phyloP scores from a whole-genome alignment of 805 yeast species.

The Lipomyces oligophaga region DNA sequence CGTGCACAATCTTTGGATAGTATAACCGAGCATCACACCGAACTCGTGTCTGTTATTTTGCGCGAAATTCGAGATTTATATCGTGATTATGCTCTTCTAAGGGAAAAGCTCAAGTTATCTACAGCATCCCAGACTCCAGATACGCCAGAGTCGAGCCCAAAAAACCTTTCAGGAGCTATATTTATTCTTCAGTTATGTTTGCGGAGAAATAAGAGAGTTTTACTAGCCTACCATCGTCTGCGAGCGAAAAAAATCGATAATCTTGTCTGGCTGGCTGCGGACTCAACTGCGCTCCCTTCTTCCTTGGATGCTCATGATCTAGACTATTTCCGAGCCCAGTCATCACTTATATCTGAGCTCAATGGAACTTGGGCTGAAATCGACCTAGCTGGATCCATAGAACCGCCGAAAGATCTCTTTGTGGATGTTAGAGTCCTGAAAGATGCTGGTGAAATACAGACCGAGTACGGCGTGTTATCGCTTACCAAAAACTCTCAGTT shows the following conservation, averaged over 20 bases:
- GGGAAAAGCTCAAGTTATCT: conserved; percentile 41
- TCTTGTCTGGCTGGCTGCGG: conserved; percentile 30
- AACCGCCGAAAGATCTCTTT: conserved; percentile 87
- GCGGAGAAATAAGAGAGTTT: conserved; percentile 84
- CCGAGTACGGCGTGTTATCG: conserved; percentile 91
- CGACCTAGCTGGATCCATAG: conserved; percentile 82
- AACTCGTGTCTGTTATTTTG: conserved; percentile 61
- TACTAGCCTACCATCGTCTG: conserved; percentile 74
- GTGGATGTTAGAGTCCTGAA: conserved; percentile 89
- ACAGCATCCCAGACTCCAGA: conserved; percentile 32
- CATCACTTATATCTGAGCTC: conserved; percentile 66
- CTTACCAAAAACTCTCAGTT: conserved; percentile 90
- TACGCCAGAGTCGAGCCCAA: conserved; percentile 32
- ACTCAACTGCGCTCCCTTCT: conserved; percentile 5
- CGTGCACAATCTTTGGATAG: conserved; percentile 62
- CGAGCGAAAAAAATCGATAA: conserved; percentile 61
- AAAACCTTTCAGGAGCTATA: conserved; percentile 37
- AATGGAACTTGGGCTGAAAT: conserved; percentile 77
- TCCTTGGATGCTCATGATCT: conserved; percentile 69
- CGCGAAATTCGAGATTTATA: conserved; percentile 57
- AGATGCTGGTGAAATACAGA: conserved; percentile 95
- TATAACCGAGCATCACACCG: conserved; percentile 69
- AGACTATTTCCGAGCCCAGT: conserved; percentile 68
- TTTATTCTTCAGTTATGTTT: conserved; percentile 71
- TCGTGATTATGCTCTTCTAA: conserved; percentile 41